Base-by-base conservation (phyloP, 179 eudicot genomes). In the Pouteria campechiana region DNA sequence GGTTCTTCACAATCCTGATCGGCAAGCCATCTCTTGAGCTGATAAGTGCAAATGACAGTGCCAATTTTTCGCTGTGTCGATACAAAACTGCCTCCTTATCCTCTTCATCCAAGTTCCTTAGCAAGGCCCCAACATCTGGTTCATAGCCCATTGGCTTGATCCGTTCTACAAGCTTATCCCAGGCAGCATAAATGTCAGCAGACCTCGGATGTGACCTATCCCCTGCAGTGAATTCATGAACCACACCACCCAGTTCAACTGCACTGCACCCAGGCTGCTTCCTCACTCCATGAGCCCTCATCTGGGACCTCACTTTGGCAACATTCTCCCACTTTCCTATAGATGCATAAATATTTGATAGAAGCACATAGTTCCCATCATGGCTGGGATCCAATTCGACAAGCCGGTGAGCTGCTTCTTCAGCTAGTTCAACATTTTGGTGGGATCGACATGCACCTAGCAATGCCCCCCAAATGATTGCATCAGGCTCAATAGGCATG, bases 91-190 rank as follows among this genome's bases (percentile, higher is more conserved):
- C 70, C 54, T 77, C 90, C 45, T 79, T 87, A 35, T 87, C 96
- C 63, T 87, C 96, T 55, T 83, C 96, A 57, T 87, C 94, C 18
- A 83, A 81, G 42, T 87, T 94, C 50, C 79, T 90, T 37, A 83
- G 77, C 13, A 94, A 86, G 21, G 67, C 65, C 7, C 72, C 79
- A 3, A 55, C 79, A 58, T 70, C 75, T 2, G 88, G 79, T 30
- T 60, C 64, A 58, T 79, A 87, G 34, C 96, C 96, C 6, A 60
- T 54, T 50, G 76, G 89, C 57, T 62, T 79, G 89, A 86, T 83
- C 61, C 72, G 82, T 38, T 81, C 83, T 44, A 76, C 25, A 36
- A 86, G 56, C 17, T 67, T 41, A 51, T 75, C 72, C 44, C 83
- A 49, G 63, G 72, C 78, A 20, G 67, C 65, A 31, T 79, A 87